These are phyloP conservation scores for Nemania abortiva DNA, from an alignment of 2,329 filamentous ascomycete species.

Conservation along the genomic window DNA sequence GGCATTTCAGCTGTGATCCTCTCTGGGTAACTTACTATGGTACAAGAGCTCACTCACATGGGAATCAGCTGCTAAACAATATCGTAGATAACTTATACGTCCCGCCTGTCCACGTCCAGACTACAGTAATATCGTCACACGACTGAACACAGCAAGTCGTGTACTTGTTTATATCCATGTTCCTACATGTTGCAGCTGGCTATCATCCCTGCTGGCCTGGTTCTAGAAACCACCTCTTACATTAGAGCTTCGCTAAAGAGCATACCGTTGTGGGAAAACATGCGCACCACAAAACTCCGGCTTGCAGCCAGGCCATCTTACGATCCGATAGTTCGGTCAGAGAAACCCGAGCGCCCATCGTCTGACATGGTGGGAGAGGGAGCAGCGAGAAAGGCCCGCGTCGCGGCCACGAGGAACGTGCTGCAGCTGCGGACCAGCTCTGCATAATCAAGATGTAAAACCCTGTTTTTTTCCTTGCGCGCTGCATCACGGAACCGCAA, in stretches of 20 bases:
- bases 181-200: neutral
- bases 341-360: conserved; percentile 27
- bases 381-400: conserved; percentile 16
- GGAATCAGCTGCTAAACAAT: too few relatives aligned
- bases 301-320: conserved; percentile 28
- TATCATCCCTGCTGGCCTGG: neutral
- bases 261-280: neutral
- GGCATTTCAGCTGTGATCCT: conserved; percentile 13
- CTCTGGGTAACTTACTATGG: neutral
- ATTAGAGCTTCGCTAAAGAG: conserved; percentile 28
- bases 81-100: too few relatives aligned
- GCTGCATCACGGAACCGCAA: conserved; percentile 23
- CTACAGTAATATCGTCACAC: neutral
- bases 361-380: conserved; percentile 18
- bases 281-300: conserved; percentile 19
- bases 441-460: conserved; percentile 37
- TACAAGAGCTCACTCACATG: too few relatives aligned
- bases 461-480: conserved; percentile 21
- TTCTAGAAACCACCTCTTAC: conserved; percentile 21
- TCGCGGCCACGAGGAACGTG: conserved; percentile 33
- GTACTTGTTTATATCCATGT: neutral
- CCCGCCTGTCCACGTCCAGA: neutral
- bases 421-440: conserved; percentile 27
- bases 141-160: too few relatives aligned
- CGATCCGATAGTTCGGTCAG: conserved; percentile 30